Evolutionary conservation across 495 filamentous ascomycete genomes (phyloP).

Genomic region (Penicillium nucicola): DNA sequence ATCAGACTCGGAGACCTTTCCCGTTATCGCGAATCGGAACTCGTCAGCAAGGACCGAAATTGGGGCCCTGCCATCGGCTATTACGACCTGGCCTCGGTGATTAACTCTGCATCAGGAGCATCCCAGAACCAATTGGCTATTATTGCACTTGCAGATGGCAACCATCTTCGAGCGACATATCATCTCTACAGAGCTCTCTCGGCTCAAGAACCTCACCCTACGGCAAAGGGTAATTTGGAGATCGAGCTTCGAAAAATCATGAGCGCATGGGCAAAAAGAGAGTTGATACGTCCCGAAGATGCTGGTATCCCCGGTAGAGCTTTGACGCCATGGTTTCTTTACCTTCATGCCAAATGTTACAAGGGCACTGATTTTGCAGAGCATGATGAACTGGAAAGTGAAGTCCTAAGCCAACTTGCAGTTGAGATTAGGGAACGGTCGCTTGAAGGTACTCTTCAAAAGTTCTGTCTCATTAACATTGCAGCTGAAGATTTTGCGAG

Average conservation of each 20-base stretch:
- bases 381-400: constrained; percentile 81
- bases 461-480: constrained; percentile 82
- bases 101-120: constrained; percentile 74
- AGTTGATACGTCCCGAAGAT: constrained; percentile 53
- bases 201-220: constrained; percentile 67
- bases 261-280: constrained; percentile 56
- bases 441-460: constrained; percentile 64
- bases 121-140: constrained; percentile 89
- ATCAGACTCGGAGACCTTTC: constrained; percentile 88
- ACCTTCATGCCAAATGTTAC: constrained; percentile 82
- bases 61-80: constrained; percentile 81
- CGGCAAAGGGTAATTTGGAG: constrained; percentile 71
- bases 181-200: constrained; percentile 82
- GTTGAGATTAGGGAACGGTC: constrained; percentile 69
- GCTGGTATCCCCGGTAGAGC: constrained; percentile 48
- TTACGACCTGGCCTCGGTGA: constrained; percentile 75
- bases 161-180: constrained; percentile 81
- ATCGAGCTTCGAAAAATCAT: constrained; percentile 74
- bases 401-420: constrained; percentile 74
- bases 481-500: constrained; percentile 72
- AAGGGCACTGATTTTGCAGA: constrained; percentile 65
- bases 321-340: constrained; percentile 77
- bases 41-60: constrained; percentile 60
- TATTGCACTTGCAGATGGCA: constrained; percentile 68
- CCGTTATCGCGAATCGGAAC: constrained; percentile 78